Evolutionary conservation across 768 basidiomycete genomes (phyloP).

Genomic region (Boletus subparvulus): DNA sequence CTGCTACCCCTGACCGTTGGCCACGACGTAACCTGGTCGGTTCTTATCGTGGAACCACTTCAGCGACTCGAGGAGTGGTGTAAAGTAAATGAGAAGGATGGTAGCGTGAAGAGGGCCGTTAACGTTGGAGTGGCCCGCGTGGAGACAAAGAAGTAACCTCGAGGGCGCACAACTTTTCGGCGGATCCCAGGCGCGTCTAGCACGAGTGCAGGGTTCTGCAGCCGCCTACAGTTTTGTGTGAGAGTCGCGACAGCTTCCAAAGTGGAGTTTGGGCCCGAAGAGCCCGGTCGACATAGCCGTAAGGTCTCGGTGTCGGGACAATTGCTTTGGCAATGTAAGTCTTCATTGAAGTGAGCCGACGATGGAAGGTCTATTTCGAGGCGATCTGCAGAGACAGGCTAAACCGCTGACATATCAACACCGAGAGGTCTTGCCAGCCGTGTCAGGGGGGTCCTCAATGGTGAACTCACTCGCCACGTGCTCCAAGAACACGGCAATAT

Average conservation of each 20-base stretch:
- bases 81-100: slow-evolving; percentile 73
- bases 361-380: slow-evolving; percentile 79
- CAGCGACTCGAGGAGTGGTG: slow-evolving; percentile 63
- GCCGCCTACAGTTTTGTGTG: slow-evolving; percentile 52
- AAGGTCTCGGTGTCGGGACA: slow-evolving; percentile 71
- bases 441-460: slow-evolving; percentile 44
- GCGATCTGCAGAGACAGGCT: slow-evolving; percentile 56
- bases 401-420: slow-evolving; percentile 62
- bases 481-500: slow-evolving; percentile 68
- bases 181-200: slow-evolving; percentile 53
- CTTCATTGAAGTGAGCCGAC: slow-evolving; percentile 59
- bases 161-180: slow-evolving; percentile 51
- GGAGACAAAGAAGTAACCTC: slow-evolving; percentile 63
- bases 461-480: slow-evolving; percentile 58
- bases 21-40: slow-evolving; percentile 63
- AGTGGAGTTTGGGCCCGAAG: slow-evolving; percentile 55
- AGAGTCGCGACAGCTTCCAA: slow-evolving; percentile 61
- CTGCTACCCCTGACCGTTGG: too few species aligned
- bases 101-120: slow-evolving; percentile 67
- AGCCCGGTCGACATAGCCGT: slow-evolving; percentile 54
- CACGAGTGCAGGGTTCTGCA: slow-evolving; percentile 66
- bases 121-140: slow-evolving; percentile 68
- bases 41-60: slow-evolving; percentile 81
- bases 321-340: slow-evolving; percentile 53
- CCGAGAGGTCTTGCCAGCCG: slow-evolving; percentile 64